These are phyloP conservation scores for Suillus discolor DNA, from an alignment of 768 basidiomycete genomes.

Conservation along the genomic window DNA sequence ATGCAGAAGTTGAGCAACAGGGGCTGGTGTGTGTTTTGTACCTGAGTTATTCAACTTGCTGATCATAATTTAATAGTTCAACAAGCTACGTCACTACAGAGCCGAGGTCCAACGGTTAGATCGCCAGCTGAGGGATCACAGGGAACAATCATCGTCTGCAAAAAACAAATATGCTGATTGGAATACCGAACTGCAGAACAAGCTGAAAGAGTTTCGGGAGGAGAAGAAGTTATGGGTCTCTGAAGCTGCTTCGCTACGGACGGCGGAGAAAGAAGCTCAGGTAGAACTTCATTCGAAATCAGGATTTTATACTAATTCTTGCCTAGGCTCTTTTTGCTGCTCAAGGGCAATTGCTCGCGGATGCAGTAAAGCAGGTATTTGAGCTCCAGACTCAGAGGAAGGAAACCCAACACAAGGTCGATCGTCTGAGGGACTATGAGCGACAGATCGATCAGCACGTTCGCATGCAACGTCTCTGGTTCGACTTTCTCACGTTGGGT, in stretches of 20 bases:
- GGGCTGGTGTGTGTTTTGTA: conserved; percentile 57
- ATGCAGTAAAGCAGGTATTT: conserved; percentile 71
- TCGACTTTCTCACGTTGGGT: conserved; percentile 13
- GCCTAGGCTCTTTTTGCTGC: conserved; percentile 64
- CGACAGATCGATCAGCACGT: conserved; percentile 82
- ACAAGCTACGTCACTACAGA: conserved; percentile 79
- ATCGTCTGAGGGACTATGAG: conserved; percentile 83
- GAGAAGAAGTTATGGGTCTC: conserved; percentile 78
- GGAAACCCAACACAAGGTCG: conserved; percentile 80
- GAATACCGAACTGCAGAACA: conserved; percentile 80
- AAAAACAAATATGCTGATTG: conserved; percentile 84
- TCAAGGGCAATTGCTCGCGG: conserved; percentile 67
- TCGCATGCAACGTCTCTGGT: conserved; percentile 81
- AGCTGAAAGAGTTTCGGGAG: conserved; percentile 71
- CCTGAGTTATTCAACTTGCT: conserved; percentile 1
- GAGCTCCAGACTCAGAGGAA: conserved; percentile 74
- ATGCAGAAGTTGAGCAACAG: conserved; percentile 81
- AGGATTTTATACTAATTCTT: conserved; percentile 7
- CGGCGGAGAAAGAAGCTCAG: conserved; percentile 70
- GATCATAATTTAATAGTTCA: conserved; percentile 53
- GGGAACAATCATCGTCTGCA: conserved; percentile 67
- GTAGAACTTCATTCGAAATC: conserved; percentile 34
- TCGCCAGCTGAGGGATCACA: conserved; percentile 71
- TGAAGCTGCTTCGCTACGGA: conserved; percentile 69
- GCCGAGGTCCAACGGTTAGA: conserved; percentile 67